Evolutionary conservation across 2,329 filamentous ascomycete genomes (phyloP).

Genomic region (Pseudogymnoascus sp.): DNA sequence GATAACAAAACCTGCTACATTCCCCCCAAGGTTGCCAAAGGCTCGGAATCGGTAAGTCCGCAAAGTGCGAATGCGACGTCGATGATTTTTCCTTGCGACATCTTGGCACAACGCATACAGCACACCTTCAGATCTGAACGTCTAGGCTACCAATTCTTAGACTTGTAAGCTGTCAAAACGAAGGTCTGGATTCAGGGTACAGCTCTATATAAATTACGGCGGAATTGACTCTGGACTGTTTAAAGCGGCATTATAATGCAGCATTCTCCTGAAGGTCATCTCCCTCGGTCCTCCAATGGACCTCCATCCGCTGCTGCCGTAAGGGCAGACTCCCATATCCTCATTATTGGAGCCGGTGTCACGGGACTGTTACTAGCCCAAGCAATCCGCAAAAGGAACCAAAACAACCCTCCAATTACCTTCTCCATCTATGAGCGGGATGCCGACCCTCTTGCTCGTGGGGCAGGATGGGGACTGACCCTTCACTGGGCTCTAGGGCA

Average conservation of each 20-base stretch:
- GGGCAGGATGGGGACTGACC: slow-evolving; percentile 27
- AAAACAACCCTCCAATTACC: slow-evolving; percentile 17
- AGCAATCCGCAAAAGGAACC: slow-evolving; percentile 13
- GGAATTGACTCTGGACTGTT: slow-evolving; percentile 9
- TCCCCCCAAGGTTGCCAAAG: no score
- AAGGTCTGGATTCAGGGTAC: background rate
- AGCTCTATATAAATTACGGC: background rate
- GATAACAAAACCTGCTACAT: no score
- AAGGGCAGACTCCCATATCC: slow-evolving; percentile 15
- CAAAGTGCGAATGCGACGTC: no score
- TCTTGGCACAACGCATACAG: background rate
- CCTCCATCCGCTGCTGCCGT: background rate
- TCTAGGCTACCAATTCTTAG: background rate
- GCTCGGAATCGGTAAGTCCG: no score
- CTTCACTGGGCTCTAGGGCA: slow-evolving; percentile 19
- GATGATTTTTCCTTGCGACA: background rate
- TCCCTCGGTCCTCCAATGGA: background rate
- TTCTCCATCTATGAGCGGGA: slow-evolving; percentile 35
- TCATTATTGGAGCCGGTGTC: slow-evolving; percentile 27
- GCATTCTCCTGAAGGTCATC: background rate
- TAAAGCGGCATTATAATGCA: slow-evolving; percentile 7
- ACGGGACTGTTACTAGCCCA: slow-evolving; percentile 27
- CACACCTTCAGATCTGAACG: background rate
- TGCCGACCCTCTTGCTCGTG: slow-evolving; percentile 17
- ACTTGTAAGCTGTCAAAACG: background rate